Evolutionary conservation across 192 early-diverging fungal species (phyloP).

Genomic region (Entomortierella chlamydospora): DNA sequence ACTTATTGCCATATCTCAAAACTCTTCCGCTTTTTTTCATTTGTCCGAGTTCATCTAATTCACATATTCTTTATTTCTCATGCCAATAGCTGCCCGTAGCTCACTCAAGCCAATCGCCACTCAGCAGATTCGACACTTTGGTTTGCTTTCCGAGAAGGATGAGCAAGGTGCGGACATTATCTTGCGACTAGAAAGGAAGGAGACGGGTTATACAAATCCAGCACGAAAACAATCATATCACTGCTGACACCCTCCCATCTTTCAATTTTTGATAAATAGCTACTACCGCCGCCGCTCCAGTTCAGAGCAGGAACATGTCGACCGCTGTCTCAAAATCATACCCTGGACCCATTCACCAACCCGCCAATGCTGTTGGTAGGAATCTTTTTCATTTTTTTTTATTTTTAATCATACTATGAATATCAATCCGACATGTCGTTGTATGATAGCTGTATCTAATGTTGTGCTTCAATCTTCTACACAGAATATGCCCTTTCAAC

Average conservation of each 20-base stretch:
- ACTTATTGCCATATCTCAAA: neutral
- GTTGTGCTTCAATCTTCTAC: neutral
- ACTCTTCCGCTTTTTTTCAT: neutral
- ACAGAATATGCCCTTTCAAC: constrained; percentile 88
- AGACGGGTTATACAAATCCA: too few relatives aligned
- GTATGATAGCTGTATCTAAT: too few relatives aligned
- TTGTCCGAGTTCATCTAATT: neutral
- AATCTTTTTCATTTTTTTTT: neutral
- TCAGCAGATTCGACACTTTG: constrained; percentile 51
- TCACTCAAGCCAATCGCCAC: constrained; percentile 31
- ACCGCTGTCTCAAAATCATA: constrained; percentile 53
- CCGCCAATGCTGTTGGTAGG: constrained; percentile 53
- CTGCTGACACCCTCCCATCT: too few relatives aligned
- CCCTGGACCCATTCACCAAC: constrained; percentile 47
- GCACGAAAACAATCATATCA: too few relatives aligned
- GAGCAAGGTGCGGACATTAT: constrained; percentile 36
- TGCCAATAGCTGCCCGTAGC: constrained; percentile 32
- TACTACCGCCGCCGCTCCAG: constrained; percentile 9
- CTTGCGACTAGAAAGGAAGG: neutral
- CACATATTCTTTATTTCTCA: neutral
- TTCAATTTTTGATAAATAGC: neutral
- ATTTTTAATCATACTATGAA: constrained; percentile 62
- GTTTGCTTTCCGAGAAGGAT: constrained; percentile 45
- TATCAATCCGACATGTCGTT: neutral
- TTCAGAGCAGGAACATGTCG: constrained; percentile 47